Percentiles rank a stretch among this genome's conserved stretches.
phyloP scores from a whole-genome alignment of 768 basidiomycete species.

The Scleroderma citrinum region DNA sequence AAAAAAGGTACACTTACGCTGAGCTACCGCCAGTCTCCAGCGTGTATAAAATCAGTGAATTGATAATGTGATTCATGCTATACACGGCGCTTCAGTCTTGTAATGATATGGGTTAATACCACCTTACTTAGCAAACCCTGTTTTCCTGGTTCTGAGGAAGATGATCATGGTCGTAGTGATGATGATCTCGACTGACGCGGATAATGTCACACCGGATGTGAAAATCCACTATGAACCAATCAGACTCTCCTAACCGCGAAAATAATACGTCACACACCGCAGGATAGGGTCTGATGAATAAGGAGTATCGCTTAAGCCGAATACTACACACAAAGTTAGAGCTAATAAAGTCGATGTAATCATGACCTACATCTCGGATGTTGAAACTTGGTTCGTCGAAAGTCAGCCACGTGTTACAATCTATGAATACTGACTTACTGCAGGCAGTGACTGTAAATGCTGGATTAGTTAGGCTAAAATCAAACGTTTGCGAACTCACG shows the following conservation, averaged over 20 bases:
- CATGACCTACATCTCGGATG: slow-evolving; percentile 25
- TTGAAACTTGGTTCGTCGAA: slow-evolving; percentile 19
- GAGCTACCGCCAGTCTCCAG: slow-evolving; percentile 49
- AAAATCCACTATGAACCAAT: slow-evolving; percentile 23
- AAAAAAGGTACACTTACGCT: slow-evolving; percentile 19
- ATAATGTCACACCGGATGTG: slow-evolving; percentile 25
- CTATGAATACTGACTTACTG: slow-evolving; percentile 11
- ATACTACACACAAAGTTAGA: slow-evolving; percentile 10
- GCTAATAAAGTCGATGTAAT: not conserved
- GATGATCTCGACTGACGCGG: slow-evolving; percentile 29
- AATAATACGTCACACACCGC: slow-evolving; percentile 10
- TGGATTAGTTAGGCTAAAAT: not conserved
- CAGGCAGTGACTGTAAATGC: slow-evolving; percentile 22
- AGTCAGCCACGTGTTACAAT: not conserved
- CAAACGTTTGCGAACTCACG: slow-evolving; percentile 12
- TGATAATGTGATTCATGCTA: slow-evolving; percentile 46
- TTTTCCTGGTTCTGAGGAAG: slow-evolving; percentile 28
- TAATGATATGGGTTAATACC: not conserved
- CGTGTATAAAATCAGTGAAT: slow-evolving; percentile 44
- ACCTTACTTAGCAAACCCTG: slow-evolving; percentile 24
- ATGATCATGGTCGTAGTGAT: slow-evolving; percentile 26
- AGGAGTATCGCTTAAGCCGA: slow-evolving; percentile 21
- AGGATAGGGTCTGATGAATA: slow-evolving; percentile 28
- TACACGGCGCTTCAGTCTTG: not conserved
- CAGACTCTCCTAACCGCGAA: not conserved